phyloP scores from a whole-genome alignment of 2,329 filamentous ascomycete genomes.

The Cadophora sp. region DNA sequence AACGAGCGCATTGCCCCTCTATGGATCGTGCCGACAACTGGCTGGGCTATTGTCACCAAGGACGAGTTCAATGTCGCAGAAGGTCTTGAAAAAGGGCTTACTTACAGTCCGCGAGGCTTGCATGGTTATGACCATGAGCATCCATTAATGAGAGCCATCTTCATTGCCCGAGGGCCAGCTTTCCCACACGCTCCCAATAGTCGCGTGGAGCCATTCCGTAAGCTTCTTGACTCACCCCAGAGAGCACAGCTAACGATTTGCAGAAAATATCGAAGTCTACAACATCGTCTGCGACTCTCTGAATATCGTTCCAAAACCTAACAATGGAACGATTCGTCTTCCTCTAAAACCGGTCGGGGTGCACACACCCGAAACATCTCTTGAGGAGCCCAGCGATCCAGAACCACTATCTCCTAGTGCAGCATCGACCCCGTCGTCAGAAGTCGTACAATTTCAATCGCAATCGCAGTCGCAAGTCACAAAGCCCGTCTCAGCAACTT shows the following conservation, averaged over 20 bases:
- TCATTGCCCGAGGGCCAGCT: constrained; percentile 88
- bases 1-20: constrained; percentile 91
- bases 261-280: constrained; percentile 94
- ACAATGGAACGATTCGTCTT: constrained; percentile 85
- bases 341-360: constrained; percentile 57
- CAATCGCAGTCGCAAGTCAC: background rate
- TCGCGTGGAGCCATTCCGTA: constrained; percentile 81
- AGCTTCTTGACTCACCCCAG: constrained; percentile 46
- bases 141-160: constrained; percentile 95
- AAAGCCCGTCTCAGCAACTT: background rate
- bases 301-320: constrained; percentile 73
- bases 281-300: constrained; percentile 93
- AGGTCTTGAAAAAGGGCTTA: constrained; percentile 65
- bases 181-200: constrained; percentile 88
- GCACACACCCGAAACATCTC: constrained; percentile 59
- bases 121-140: constrained; percentile 97
- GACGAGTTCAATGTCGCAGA: constrained; percentile 78
- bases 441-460: background rate
- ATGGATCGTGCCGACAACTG: constrained; percentile 91
- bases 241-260: background rate
- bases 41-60: constrained; percentile 88
- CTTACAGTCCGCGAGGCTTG: constrained; percentile 82
- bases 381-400: constrained; percentile 62
- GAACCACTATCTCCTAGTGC: constrained; percentile 28
- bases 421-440: constrained; percentile 10